Evolutionary conservation across 352 stramenopile species (phyloP).

Genomic region (Pythium phragmitis): DNA sequence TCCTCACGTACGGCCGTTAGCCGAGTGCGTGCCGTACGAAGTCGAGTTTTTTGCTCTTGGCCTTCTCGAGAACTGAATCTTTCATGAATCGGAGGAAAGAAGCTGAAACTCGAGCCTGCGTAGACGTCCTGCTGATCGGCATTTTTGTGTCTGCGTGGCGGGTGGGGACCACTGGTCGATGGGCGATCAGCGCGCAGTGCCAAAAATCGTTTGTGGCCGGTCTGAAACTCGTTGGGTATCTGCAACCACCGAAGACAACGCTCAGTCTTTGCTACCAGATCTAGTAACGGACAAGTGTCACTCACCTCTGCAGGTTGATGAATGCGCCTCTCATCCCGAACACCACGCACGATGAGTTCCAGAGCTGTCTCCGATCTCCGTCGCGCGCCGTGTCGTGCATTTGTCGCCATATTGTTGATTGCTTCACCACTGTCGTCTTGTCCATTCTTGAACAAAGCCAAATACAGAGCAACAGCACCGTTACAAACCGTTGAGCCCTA

Average conservation of each 20-base stretch:
- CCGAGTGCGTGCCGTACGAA: background rate
- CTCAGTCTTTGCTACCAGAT: background rate
- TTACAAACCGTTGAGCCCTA: slow-evolving; percentile 7
- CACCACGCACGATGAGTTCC: slow-evolving; percentile 1
- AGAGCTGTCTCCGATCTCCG: slow-evolving; percentile 11
- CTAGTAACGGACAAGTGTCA: background rate
- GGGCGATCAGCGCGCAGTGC: slow-evolving; percentile 25
- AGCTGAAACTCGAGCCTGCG: slow-evolving; percentile 36
- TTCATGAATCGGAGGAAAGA: slow-evolving; percentile 57
- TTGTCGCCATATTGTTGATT: background rate
- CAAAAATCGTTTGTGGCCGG: background rate
- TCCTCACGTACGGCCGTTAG: background rate
- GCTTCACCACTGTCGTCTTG: background rate
- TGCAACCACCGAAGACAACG: background rate
- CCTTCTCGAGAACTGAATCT: slow-evolving; percentile 38
- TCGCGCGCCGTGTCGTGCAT: slow-evolving; percentile 3
- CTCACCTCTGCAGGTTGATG: slow-evolving; percentile 34
- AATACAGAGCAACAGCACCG: slow-evolving; percentile 6
- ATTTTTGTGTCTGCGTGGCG: slow-evolving; percentile 15
- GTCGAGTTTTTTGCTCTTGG: slow-evolving; percentile 32
- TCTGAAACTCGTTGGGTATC: background rate
- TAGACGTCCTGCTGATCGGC: slow-evolving; percentile 33
- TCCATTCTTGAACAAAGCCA: slow-evolving; percentile 2
- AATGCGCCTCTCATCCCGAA: slow-evolving; percentile 36
- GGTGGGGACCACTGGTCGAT: slow-evolving; percentile 29